Evolutionary conservation across 495 filamentous ascomycete species (phyloP), one percentile per base, ranked within the genome.

Genomic region (Xylaria longipes): DNA sequence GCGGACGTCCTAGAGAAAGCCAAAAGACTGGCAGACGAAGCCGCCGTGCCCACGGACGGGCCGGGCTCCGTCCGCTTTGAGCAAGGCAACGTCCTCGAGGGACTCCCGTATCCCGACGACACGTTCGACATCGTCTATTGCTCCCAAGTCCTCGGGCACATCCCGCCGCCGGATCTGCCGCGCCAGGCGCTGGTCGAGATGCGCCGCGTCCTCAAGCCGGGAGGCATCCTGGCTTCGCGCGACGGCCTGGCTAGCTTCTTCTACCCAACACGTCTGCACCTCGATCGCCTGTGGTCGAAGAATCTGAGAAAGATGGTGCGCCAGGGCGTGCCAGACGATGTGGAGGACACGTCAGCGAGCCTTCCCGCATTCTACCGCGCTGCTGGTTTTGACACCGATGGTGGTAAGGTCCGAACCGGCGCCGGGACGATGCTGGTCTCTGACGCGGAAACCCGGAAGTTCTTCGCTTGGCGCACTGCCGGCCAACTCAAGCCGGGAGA

Each of bases 111-210:
- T 56, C 69, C 71, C 27, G 84, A 88, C 71, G 77, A 76, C 5
- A 80, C 80, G 1, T 91, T 90, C 72, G 89, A 91, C 72, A 73
- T 89, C 5, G 84, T 89, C 9, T 84, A 83, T 67, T 79, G 78
- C 62, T 86, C 87, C 65, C 88, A 90, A 73, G 80, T 89, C 17
- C 77, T 90, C 5, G 77, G 84, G 31, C 88, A 91, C 74, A 70
- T 89, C 3, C 74, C 72, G 1, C 75, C 84, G 48, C 84, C 84
- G 0, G 71, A 75, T 29, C 29, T 69, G 33, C 71, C 62, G 0
- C 61, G 71, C 35, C 46, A 52, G 46, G 75, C 79, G 60, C 56
- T 78, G 64, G n/a, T 57, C 58, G 74, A 77, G 72, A 75, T 77
- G 71, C 72, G 78, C 25, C 73, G 72, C 1, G 78, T 77, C 46